These are phyloP conservation scores for Luvunga scandens DNA, from an alignment of 345 rosid species.

Conservation along the genomic window DNA sequence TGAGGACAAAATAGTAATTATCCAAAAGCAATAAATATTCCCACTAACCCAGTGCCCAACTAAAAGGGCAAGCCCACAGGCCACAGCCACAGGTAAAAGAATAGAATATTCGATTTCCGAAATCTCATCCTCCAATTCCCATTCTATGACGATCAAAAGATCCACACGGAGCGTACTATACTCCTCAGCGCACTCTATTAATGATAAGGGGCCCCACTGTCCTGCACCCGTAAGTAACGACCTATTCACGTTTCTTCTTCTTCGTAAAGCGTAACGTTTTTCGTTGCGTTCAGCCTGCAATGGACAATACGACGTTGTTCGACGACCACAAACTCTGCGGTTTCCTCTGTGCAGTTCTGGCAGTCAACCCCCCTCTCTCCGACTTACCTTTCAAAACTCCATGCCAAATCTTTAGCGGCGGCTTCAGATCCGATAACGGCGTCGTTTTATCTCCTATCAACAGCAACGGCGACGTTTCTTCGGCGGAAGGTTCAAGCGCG, in stretches of 20 bases:
- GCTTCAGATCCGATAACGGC: constrained; percentile 50
- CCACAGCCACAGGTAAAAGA: background rate
- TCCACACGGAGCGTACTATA: background rate
- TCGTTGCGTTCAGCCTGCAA: background rate
- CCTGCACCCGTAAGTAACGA: background rate
- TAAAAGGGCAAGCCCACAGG: too few relatives aligned
- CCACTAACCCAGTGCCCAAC: too few relatives aligned
- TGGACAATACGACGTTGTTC: constrained; percentile 5
- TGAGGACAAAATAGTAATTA: too few relatives aligned
- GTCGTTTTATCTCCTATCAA: constrained; percentile 34
- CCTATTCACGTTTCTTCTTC: background rate
- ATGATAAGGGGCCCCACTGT: background rate
- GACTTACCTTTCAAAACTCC: constrained; percentile 29
- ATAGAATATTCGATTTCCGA: background rate
- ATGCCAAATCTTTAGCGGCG: constrained; percentile 48
- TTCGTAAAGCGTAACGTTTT: background rate
- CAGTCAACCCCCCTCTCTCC: constrained; percentile 24
- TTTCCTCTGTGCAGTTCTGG: constrained; percentile 57
- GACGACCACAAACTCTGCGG: constrained; percentile 71
- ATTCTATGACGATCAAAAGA: background rate
- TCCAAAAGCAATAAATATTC: background rate
- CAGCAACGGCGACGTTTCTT: background rate
- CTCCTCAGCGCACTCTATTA: background rate
- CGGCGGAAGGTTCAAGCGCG: background rate
- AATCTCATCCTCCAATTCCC: background rate